phyloP scores from a whole-genome alignment of 805 yeast genomes.

The Candida taoyuanica region DNA sequence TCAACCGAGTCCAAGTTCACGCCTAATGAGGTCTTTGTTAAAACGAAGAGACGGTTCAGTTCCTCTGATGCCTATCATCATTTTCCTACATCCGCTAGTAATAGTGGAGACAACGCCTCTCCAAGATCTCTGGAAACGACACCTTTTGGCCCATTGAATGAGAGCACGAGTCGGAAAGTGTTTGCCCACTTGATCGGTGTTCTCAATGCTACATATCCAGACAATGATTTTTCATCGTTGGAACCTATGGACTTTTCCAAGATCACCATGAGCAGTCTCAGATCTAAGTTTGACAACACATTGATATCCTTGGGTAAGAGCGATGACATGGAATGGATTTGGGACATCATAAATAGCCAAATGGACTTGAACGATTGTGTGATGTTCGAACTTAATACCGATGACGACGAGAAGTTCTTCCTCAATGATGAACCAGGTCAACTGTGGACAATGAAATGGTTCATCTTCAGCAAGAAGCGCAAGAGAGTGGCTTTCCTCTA shows the following conservation, averaged over 20 bases:
- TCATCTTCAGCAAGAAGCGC: constrained; percentile 83
- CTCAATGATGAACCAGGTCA: constrained; percentile 23
- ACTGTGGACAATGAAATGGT: constrained; percentile 68
- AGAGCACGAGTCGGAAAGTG: constrained; percentile 79
- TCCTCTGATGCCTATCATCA: constrained; percentile 13
- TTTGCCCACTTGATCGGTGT: constrained; percentile 90
- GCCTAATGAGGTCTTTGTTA: constrained; percentile 33
- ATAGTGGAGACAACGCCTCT: constrained; percentile 10
- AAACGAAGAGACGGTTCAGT: constrained; percentile 37
- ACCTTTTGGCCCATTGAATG: constrained; percentile 91
- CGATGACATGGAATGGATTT: constrained; percentile 56
- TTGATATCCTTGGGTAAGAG: constrained; percentile 61
- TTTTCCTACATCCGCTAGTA: constrained; percentile 11
- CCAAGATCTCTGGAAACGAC: constrained; percentile 28
- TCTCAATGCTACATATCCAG: constrained; percentile 89
- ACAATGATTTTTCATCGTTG: constrained; percentile 85
- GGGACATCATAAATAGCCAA: constrained; percentile 84
- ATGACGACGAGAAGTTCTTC: constrained; percentile 24
- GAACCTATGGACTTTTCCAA: constrained; percentile 73
- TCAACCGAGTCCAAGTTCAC: constrained; percentile 16
- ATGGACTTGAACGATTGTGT: constrained; percentile 59
- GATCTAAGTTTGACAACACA: constrained; percentile 70
- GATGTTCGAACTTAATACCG: constrained; percentile 56
- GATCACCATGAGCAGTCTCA: constrained; percentile 42
- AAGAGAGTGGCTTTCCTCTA: constrained; percentile 88